Base-by-base conservation (phyloP, 2,329 filamentous ascomycete species). In the Rhexocercosporidium sp. region DNA sequence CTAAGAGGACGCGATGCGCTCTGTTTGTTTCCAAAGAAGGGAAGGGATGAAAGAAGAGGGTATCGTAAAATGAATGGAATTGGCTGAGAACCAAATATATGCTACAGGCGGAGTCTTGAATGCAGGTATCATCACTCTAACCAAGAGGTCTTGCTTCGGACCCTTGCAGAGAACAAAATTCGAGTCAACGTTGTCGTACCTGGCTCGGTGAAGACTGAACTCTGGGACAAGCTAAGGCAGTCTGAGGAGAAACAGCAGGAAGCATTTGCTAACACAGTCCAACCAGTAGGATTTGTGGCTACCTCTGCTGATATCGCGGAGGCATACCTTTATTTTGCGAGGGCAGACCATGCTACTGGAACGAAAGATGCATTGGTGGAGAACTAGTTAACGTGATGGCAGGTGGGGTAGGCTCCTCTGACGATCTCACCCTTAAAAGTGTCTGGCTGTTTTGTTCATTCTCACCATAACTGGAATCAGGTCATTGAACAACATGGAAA, bases 101-200 rank as follows among this genome's bases (percentile, higher is more conserved):
- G 34, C 34, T 11, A 60, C 25, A 18, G 57, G 57, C 7, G 57
- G 57, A 5, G 57, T 39, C 18, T 29, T 70, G 34, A 70, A 72
- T 47, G 82, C 83, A 0, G 87, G 83, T 0, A 71, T 86, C 4
- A 80, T 86, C 47, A 81, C 83, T 8, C 80, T 90, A 71, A 80
- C 82, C 1, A 81, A 86, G n/a, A 1, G 84, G 82, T 2, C 78
- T 92, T 22, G 89, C 88, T 1, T 74, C 89, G 47, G 88, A 91
- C 70, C 70, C 74, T 92, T 59, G 60, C 72, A 12, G 70, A 73
- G 8, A 83, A 83, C 70, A 89, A 88, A 0, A 77, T 90, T 4
- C 79, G 89, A 3, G 88, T 90, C 44, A 92, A 92, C 74, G 76
- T 84, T 1, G 85, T 91, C 1, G 80, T 78, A 56, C 88, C 88